Conservation (phyloP, 257 asterid species). For the Solanum chiquidenum region DNA sequence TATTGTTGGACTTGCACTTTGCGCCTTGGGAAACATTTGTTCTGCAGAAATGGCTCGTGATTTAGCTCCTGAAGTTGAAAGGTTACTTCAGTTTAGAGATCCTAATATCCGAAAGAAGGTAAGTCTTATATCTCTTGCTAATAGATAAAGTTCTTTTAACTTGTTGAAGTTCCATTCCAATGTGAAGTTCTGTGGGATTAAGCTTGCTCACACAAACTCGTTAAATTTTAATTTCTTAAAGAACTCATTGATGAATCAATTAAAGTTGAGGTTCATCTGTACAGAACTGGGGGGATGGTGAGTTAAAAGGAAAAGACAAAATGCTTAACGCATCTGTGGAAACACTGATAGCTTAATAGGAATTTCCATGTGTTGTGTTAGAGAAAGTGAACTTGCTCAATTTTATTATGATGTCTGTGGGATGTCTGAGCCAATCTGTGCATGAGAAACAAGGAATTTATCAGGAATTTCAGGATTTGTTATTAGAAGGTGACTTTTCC, state of each 20-base stretch:
- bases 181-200: neutral
- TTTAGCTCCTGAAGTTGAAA: slow-evolving; percentile 97
- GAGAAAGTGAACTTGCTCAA: neutral
- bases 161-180: neutral
- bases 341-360: neutral
- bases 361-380: neutral
- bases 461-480: neutral
- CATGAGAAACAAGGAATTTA: neutral
- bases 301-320: neutral
- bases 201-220: neutral
- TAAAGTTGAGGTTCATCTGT: neutral
- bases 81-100: slow-evolving; percentile 89
- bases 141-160: neutral
- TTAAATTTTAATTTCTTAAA: neutral
- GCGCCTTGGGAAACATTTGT: slow-evolving; percentile 96
- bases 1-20: slow-evolving; percentile 97
- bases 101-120: slow-evolving; percentile 97
- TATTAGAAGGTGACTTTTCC: neutral
- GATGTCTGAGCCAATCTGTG: neutral
- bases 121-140: slow-evolving; percentile 9
- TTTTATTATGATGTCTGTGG: neutral
- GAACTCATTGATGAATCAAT: neutral
- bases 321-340: neutral
- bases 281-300: neutral
- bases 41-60: slow-evolving; percentile 99